Evolutionary conservation across 306 rosid genomes (phyloP).

Genomic region (Carpinus viminea): DNA sequence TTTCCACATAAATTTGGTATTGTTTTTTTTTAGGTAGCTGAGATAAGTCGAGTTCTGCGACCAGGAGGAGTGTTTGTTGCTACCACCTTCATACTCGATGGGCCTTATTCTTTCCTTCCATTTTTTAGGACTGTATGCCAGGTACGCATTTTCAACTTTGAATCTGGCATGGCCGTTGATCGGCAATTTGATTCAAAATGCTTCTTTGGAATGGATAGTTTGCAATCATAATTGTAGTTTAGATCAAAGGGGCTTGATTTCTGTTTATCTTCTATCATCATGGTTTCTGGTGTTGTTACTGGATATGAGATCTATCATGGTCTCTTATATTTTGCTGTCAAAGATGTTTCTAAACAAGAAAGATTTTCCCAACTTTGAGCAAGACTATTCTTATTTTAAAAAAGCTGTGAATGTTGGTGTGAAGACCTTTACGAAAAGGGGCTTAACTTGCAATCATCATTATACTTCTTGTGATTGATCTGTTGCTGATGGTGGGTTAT

Average conservation of each 20-base stretch:
- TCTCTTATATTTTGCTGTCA: not conserved
- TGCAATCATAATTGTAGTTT: not conserved
- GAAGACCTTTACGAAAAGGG: not conserved
- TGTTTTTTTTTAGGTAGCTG: conserved; percentile 69
- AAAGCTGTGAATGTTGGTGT: not conserved
- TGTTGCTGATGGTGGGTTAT: conserved; percentile 26
- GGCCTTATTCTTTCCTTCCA: conserved; percentile 60
- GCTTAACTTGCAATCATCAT: not conserved
- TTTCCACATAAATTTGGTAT: conserved; percentile 12
- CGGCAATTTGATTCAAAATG: not conserved
- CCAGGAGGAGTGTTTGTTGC: conserved; percentile 96
- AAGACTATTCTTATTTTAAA: not conserved
- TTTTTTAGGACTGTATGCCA: conserved; percentile 46
- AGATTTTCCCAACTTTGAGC: not conserved
- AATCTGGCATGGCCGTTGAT: not conserved
- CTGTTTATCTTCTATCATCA: conserved; percentile 11
- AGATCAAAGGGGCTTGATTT: conserved; percentile 13
- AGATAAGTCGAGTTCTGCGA: conserved; percentile 77
- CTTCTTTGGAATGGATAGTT: conserved; percentile 13
- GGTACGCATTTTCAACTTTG: conserved; percentile 45
- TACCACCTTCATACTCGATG: conserved; percentile 71
- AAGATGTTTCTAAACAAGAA: not conserved
- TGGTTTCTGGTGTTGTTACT: not conserved
- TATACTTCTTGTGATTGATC: not conserved
- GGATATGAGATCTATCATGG: not conserved